These are phyloP conservation scores for Raphanus raphanistrum DNA, from an alignment of 345 rosid genomes.

Conservation along the genomic window DNA sequence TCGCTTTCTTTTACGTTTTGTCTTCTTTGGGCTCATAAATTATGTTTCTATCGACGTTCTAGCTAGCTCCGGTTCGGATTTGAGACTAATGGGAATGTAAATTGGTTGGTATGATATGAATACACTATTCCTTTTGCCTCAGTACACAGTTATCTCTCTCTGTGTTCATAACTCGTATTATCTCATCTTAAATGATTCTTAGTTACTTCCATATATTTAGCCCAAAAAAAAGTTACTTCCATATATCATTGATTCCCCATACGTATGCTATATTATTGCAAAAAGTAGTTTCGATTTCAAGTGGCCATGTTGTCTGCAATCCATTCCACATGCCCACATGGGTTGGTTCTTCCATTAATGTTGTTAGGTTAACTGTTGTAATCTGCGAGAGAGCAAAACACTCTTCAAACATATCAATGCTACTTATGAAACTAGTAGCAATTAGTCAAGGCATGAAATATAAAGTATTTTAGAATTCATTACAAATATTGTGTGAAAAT, in stretches of 20 bases:
- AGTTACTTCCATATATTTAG: not conserved
- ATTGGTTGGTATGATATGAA: conserved; percentile 26
- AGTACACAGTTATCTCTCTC: not conserved
- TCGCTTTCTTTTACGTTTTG: conserved; percentile 24
- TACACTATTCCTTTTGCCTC: conserved; percentile 6
- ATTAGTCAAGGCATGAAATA: not conserved
- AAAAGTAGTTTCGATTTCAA: not conserved
- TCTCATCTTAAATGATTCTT: not conserved
- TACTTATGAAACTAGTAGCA: not conserved
- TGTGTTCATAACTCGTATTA: not conserved
- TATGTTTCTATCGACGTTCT: conserved; percentile 11
- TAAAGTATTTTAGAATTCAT: not conserved
- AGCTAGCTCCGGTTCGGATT: conserved; percentile 18
- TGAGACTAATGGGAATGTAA: conserved; percentile 34
- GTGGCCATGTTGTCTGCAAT: not conserved
- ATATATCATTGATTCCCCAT: not conserved
- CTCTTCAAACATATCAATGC: not conserved
- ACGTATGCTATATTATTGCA: not conserved
- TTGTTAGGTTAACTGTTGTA: conserved; percentile 4
- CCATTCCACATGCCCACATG: conserved; percentile 24
- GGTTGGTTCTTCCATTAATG: conserved; percentile 10
- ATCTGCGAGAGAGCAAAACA: not conserved
- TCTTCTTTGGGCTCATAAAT: conserved; percentile 9
- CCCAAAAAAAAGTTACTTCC: not conserved
- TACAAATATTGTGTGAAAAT: not conserved